Evolutionary conservation across 495 filamentous ascomycete species (phyloP).

Genomic region (Glarea lozoyensis): DNA sequence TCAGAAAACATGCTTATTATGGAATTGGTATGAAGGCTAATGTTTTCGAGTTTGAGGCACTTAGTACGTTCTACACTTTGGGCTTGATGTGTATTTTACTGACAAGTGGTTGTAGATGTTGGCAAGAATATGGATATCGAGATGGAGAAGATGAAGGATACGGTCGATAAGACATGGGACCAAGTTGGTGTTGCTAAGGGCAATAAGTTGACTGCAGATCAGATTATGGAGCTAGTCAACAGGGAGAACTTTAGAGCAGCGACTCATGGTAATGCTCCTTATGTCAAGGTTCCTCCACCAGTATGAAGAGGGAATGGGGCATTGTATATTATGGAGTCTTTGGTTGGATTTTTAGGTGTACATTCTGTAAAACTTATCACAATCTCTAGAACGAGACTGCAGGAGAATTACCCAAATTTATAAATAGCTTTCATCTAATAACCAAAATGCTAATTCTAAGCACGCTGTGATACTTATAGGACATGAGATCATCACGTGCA

Average conservation of each 20-base stretch:
- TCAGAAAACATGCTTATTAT: slow-evolving; percentile 84
- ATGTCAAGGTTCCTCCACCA: neutral
- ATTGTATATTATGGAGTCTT: neutral
- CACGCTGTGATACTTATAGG: neutral
- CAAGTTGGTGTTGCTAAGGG: slow-evolving; percentile 50
- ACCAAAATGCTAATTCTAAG: neutral
- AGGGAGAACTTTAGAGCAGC: slow-evolving; percentile 35
- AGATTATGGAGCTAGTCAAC: slow-evolving; percentile 46
- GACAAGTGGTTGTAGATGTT: slow-evolving; percentile 39
- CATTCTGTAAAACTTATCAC: neutral
- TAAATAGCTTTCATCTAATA: neutral
- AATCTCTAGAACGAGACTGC: neutral
- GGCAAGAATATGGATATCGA: slow-evolving; percentile 56
- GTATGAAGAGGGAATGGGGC: neutral
- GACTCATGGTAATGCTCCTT: slow-evolving; percentile 9
- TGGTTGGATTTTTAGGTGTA: neutral
- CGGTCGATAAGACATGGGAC: slow-evolving; percentile 52
- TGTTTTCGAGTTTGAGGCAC: slow-evolving; percentile 73
- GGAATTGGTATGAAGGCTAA: slow-evolving; percentile 99
- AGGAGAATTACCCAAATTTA: neutral
- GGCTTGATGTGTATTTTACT: slow-evolving; percentile 5
- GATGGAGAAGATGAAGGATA: slow-evolving; percentile 46
- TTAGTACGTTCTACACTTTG: slow-evolving; percentile 40
- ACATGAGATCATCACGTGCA: slow-evolving; percentile 12
- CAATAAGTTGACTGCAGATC: slow-evolving; percentile 32